Base-by-base conservation (phyloP, 176 grass and related monocot genomes). In the Cenchrus purpureus region DNA sequence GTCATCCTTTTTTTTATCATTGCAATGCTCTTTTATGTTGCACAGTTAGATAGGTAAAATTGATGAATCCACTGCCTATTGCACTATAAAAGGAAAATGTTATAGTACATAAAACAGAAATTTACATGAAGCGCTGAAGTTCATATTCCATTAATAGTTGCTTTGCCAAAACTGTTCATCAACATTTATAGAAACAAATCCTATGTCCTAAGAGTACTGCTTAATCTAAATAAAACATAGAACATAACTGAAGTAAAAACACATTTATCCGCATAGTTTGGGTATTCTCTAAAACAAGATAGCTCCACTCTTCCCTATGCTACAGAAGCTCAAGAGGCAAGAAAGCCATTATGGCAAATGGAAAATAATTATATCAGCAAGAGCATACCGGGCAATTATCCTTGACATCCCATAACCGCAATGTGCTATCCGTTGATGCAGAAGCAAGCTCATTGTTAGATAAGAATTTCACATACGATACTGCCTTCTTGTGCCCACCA, bases 401-500 rank as follows among this genome's bases (percentile, higher is more conserved):
- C 77, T 92, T 99, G 69, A 99, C 97, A 86, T 99, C 97, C 97
- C 97, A 99, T 32, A 99, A 88, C 37, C 97, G 88, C 72, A 99
- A 89, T 42, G 97, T 96, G 86, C 97, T 94, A 87, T 99, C 97
- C 1, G 97, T 99, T 64, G 97, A 99, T 6, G 97, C 97, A 91
- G 93, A 96, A 46, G 97, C 94, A 87, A 99, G 90, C 84, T 97
- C 97, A 81, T 91, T 97, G 11, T 74, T 94, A 17, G 97, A 96
- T 76, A 99, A 76, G 87, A 99, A 99, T 68, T 99, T 99, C 49
- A 99, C 97, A 91, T 99, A 99, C 0, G 97, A 99, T 79, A 99
- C 97, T 85, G 97, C 90, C 83, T 99, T 99, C 83, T 89, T 96
- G 63, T 99, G 97, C 43, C 97, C 97, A 75, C 85, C 91, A 58